Conservation (phyloP, 176 grass and related monocot species). For the Ensete ventricosum region DNA sequence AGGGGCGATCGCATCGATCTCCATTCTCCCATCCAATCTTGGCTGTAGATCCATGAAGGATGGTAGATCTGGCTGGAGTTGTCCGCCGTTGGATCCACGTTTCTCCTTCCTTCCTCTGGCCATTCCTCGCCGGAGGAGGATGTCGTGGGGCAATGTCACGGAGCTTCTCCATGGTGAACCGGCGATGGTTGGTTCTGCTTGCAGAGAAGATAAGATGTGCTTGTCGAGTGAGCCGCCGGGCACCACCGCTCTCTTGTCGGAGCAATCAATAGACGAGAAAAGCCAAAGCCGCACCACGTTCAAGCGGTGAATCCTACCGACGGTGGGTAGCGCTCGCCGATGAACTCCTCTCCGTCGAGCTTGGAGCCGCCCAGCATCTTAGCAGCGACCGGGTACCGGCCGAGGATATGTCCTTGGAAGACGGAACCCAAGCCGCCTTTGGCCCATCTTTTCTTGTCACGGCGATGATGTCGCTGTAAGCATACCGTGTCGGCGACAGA, state of each 20-base stretch:
- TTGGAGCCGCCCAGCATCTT: slow-evolving; percentile 25
- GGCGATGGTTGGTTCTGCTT: not conserved
- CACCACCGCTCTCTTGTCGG: slow-evolving; percentile 3
- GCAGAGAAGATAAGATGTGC: slow-evolving; percentile 51
- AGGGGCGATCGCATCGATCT: too few relatives aligned
- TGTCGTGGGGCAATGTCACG: too few relatives aligned
- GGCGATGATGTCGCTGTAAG: slow-evolving; percentile 17
- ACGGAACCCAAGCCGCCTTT: slow-evolving; percentile 28
- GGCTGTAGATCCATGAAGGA: slow-evolving; percentile 14
- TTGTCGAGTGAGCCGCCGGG: slow-evolving; percentile 43
- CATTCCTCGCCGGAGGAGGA: not conserved
- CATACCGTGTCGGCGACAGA: not conserved
- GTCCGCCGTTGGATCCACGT: not conserved
- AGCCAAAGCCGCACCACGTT: slow-evolving; percentile 27
- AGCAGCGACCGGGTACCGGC: slow-evolving; percentile 13
- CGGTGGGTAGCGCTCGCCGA: too few relatives aligned
- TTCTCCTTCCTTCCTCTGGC: slow-evolving; percentile 23
- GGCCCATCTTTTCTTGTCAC: slow-evolving; percentile 12
- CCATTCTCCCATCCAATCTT: not conserved
- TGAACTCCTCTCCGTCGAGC: slow-evolving; percentile 15
- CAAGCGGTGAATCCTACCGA: too few relatives aligned
- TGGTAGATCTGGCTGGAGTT: slow-evolving; percentile 28
- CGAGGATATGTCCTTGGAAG: slow-evolving; percentile 12
- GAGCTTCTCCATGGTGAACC: too few relatives aligned
- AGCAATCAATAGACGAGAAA: slow-evolving; percentile 28